These are phyloP conservation scores for Penicillium angulare DNA, from an alignment of 495 filamentous ascomycete genomes.

Conservation along the genomic window DNA sequence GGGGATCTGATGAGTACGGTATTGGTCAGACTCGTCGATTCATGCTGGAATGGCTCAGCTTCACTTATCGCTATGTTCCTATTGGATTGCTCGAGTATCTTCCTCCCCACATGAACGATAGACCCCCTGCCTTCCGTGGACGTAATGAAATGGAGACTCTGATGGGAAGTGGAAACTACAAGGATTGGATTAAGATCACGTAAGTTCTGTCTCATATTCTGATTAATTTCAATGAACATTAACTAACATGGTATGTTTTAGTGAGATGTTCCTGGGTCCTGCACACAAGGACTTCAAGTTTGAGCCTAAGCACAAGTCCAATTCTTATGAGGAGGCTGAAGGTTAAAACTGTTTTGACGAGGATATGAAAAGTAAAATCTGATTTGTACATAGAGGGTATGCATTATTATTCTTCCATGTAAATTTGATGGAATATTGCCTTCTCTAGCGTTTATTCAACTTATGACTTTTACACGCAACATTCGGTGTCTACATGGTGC, in stretches of 20 bases:
- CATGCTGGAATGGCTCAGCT: conserved; percentile 92
- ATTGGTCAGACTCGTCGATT: conserved; percentile 86
- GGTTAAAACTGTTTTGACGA: conserved; percentile 44
- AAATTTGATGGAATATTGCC: too few relatives aligned
- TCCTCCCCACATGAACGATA: conserved; percentile 81
- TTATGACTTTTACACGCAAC: too few relatives aligned
- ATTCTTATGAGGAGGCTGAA: conserved; percentile 69
- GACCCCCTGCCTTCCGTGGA: conserved; percentile 78
- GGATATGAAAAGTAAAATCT: not conserved
- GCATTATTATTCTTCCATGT: too few relatives aligned
- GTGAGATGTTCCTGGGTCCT: conserved; percentile 96
- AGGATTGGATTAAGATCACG: conserved; percentile 99
- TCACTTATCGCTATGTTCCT: conserved; percentile 85
- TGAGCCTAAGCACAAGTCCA: conserved; percentile 97
- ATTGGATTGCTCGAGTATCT: conserved; percentile 83
- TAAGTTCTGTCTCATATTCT: conserved; percentile 42
- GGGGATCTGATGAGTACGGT: conserved; percentile 93
- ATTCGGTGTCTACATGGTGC: too few relatives aligned
- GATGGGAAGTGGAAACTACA: conserved; percentile 82
- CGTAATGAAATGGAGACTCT: conserved; percentile 90
- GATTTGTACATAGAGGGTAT: not conserved
- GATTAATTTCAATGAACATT: not conserved
- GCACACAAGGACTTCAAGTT: conserved; percentile 89
- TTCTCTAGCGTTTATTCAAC: too few relatives aligned
- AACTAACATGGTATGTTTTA: conserved; percentile 32